Evolutionary conservation across 345 rosid genomes (phyloP).

Genomic region (Linum trigynum): DNA sequence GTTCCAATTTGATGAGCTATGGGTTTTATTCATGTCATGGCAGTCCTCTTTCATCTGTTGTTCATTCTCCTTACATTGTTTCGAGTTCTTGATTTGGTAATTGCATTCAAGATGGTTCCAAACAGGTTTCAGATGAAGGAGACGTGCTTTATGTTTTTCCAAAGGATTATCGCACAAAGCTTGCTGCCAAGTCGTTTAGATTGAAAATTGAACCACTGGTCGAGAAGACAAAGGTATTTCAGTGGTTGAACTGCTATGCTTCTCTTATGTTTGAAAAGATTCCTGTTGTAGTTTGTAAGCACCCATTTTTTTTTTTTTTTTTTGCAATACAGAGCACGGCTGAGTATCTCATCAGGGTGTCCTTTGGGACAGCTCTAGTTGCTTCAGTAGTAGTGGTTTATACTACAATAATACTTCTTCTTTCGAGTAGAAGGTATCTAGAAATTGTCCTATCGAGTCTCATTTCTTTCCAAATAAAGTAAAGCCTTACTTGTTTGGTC

Average conservation of each 20-base stretch:
- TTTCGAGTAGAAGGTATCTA: conserved; percentile 73
- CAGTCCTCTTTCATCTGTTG: not conserved
- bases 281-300: not conserved
- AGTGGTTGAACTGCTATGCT: not conserved
- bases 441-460: conserved; percentile 1
- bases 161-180: conserved; percentile 68
- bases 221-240: conserved; percentile 73
- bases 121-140: conserved; percentile 94
- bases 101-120: conserved; percentile 44
- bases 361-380: conserved; percentile 85
- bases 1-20: not conserved
- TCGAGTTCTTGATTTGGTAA: conserved; percentile 40
- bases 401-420: conserved; percentile 63
- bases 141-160: conserved; percentile 88
- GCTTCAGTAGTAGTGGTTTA: conserved; percentile 89
- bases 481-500: not conserved
- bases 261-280: conserved; percentile 4
- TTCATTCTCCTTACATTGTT: conserved; percentile 8
- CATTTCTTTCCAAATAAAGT: conserved; percentile 2
- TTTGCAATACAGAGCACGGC: conserved; percentile 45
- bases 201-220: conserved; percentile 69
- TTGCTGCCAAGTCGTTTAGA: conserved; percentile 75
- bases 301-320: conserved; percentile 1
- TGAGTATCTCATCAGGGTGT: conserved; percentile 69
- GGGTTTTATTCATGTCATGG: not conserved